Conservation (phyloP, 495 filamentous ascomycete species). For the Daldinia concentrica region DNA sequence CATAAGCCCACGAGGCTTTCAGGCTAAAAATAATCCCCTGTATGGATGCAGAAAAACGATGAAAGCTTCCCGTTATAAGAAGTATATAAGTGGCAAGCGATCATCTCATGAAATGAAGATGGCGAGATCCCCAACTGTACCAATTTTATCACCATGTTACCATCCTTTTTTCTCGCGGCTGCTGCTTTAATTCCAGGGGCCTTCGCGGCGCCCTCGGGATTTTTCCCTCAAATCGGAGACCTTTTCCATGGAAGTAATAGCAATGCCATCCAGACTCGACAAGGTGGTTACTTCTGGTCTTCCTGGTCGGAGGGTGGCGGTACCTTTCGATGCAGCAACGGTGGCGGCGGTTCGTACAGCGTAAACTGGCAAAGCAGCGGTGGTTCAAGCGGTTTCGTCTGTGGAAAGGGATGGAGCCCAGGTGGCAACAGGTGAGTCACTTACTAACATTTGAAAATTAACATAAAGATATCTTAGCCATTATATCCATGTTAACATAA, state of each 20-base stretch:
- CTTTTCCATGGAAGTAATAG: conserved; percentile 47
- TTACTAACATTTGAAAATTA: too few species aligned
- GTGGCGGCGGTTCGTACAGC: conserved; percentile 58
- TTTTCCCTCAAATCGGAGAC: conserved; percentile 54
- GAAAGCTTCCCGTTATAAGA: conserved; percentile 1
- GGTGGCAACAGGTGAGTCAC: conserved; percentile 57
- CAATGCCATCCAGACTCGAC: conserved; percentile 46
- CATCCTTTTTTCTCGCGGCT: conserved; percentile 52
- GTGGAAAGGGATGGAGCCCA: conserved; percentile 68
- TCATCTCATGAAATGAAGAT: neutral
- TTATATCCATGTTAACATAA: conserved; percentile 13
- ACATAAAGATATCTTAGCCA: neutral
- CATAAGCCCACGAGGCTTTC: conserved; percentile 42
- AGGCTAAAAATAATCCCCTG: conserved; percentile 41
- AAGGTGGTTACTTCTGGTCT: conserved; percentile 66
- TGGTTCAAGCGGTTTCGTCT: conserved; percentile 64
- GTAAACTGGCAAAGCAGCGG: conserved; percentile 61
- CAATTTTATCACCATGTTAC: conserved; percentile 48
- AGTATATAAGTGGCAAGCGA: conserved; percentile 29
- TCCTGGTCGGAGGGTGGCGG: conserved; percentile 68
- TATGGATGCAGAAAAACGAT: neutral
- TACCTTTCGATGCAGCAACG: conserved; percentile 63
- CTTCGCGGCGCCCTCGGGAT: conserved; percentile 51
- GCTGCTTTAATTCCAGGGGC: conserved; percentile 47
- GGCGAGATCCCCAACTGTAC: conserved; percentile 10